phyloP scores from a whole-genome alignment of 78 protist species.

The Cavenderia fasciculata region DNA sequence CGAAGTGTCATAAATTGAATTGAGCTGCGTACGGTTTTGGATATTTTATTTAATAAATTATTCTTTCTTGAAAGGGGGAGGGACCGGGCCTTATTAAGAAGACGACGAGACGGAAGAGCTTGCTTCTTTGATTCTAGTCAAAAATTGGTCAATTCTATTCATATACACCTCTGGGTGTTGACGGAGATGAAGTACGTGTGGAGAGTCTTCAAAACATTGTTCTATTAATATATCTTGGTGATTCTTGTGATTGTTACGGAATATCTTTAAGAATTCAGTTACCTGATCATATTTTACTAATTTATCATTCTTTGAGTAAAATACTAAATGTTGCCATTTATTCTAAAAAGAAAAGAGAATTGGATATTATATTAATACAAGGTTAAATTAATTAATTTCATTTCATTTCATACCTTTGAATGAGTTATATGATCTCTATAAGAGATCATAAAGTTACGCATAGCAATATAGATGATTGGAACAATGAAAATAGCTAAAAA shows the following conservation, averaged over 20 bases:
- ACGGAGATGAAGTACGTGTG: slow-evolving; percentile 35
- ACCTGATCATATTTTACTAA: slow-evolving; percentile 23
- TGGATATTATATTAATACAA: background rate
- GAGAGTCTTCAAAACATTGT: slow-evolving; percentile 26
- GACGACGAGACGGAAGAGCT: no score
- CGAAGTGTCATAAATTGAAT: no score
- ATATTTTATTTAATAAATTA: no score
- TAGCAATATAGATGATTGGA: no score
- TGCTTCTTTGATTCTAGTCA: no score
- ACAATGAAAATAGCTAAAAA: background rate
- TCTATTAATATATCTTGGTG: background rate
- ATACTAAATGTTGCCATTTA: slow-evolving; percentile 33
- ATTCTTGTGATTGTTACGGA: background rate
- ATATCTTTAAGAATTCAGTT: background rate
- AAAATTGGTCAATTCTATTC: background rate
- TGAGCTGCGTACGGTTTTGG: no score
- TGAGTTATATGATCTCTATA: background rate
- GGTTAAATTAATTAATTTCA: background rate
- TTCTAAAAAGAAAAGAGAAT: background rate
- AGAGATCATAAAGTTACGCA: background rate
- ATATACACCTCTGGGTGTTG: slow-evolving; percentile 22
- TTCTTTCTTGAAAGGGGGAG: no score
- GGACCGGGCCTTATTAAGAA: no score
- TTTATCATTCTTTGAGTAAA: slow-evolving; percentile 28
- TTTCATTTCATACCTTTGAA: slow-evolving; percentile 5